Evolutionary conservation across 495 filamentous ascomycete species (phyloP), one percentile per base, ranked within the genome.

Genomic region (Poronia punctata): DNA sequence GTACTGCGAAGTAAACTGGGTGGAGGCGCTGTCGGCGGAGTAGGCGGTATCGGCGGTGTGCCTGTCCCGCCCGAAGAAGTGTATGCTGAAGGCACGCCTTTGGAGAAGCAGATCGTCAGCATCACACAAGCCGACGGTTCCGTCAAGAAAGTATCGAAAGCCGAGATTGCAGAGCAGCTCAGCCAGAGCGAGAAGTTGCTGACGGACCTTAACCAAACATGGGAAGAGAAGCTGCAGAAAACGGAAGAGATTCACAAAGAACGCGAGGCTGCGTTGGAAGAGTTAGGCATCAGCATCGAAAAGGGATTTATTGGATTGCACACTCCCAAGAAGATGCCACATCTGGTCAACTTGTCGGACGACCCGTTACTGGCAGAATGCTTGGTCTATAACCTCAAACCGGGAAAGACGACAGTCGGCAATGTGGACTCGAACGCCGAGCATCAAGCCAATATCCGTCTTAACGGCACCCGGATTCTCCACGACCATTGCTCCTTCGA

Each of bases 211-310:
- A 99, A 99, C 52, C 89, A 97, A 67, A 97, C 92, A 0, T 99
- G 92, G 92, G 92, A 99, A 66, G 77, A 99, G 64, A 95, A 96
- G 53, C 67, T 99, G 49, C 72, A 79, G 50, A 95, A 92, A 61
- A 99, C 92, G 1, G 92, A 99, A 54, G 74, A 85, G 43, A 96
- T 99, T 41, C 93, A 97, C 69, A 96, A 94, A 54, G 92, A 99
- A 57, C 84, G 92, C 37, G 92, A 99, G 65, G 76, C 86, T 23
- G 93, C 92, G 7, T 67, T 99, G 22, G 92, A 99, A 65, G 92
- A 99, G 58, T 73, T 99, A 18, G 92, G 92, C 40, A 96, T 99
- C 61, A 95, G 88, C 58, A 99, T 99, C 48, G 92, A 97, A 57
- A 99, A 97, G 59, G 92, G 93, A 10, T 96, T 95, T 57, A 80